Percentiles rank a stretch among this genome's conserved stretches.
Conservation (phyloP, 345 rosid genomes). For the Sisymbrium altissimum region DNA sequence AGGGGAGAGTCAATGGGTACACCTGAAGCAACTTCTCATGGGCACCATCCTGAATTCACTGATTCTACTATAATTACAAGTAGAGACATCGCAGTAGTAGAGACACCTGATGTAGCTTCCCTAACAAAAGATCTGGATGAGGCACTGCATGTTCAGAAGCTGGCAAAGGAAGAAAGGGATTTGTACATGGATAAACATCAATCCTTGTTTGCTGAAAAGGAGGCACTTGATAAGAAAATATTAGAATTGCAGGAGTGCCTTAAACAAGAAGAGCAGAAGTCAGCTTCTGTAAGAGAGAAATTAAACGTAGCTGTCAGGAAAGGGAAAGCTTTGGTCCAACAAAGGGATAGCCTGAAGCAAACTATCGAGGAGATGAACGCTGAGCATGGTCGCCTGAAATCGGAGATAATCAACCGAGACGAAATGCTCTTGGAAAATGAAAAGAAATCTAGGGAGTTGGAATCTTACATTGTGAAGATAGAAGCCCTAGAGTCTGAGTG, state of each 20-base stretch:
- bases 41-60: slow-evolving; percentile 25
- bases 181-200: slow-evolving; percentile 52
- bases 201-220: slow-evolving; percentile 55
- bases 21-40: slow-evolving; percentile 33
- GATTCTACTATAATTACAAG: slow-evolving; percentile 33
- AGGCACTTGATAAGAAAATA: slow-evolving; percentile 51
- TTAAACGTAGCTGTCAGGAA: slow-evolving; percentile 90
- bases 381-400: slow-evolving; percentile 61
- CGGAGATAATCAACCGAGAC: slow-evolving; percentile 55
- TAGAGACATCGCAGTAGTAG: slow-evolving; percentile 39
- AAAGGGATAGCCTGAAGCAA: slow-evolving; percentile 76
- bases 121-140: slow-evolving; percentile 69
- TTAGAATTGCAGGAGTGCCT: slow-evolving; percentile 63
- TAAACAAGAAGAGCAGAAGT: slow-evolving; percentile 82
- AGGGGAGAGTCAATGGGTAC: slow-evolving; percentile 34
- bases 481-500: slow-evolving; percentile 63
- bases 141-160: slow-evolving; percentile 47
- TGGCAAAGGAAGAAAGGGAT: slow-evolving; percentile 72
- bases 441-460: slow-evolving; percentile 53
- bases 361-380: slow-evolving; percentile 60
- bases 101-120: slow-evolving; percentile 38
- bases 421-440: slow-evolving; percentile 53
- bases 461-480: slow-evolving; percentile 46
- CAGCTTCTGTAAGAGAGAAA: slow-evolving; percentile 75
- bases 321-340: slow-evolving; percentile 93